Conservation (phyloP, 2,329 filamentous ascomycete genomes). For the Intubia oerlemansii region DNA sequence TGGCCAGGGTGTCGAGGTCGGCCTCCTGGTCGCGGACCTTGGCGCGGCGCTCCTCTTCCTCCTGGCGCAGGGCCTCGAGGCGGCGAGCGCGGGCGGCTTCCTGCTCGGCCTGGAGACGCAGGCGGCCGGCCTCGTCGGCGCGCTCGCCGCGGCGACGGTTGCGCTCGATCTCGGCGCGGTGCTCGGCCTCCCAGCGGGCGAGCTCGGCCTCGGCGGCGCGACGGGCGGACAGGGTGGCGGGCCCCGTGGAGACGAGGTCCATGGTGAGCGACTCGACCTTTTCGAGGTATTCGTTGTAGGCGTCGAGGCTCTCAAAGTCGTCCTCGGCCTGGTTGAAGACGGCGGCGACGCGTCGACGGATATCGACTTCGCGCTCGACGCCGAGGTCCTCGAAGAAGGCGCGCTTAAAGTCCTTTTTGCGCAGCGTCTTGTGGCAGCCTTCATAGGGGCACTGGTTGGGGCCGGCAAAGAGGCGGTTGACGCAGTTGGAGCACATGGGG, state of each 20-base stretch:
- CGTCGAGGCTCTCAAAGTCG: slow-evolving; percentile 67
- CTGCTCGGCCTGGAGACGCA: slow-evolving; percentile 39
- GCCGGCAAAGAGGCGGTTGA: slow-evolving; percentile 83
- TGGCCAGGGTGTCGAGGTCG: slow-evolving; percentile 49
- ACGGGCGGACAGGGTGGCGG: slow-evolving; percentile 24
- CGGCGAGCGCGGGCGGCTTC: slow-evolving; percentile 44
- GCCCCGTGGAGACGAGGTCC: slow-evolving; percentile 47
- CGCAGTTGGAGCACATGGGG: slow-evolving; percentile 93
- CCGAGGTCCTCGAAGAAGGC: slow-evolving; percentile 79
- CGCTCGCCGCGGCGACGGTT: slow-evolving; percentile 29
- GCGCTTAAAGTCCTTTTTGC: slow-evolving; percentile 62
- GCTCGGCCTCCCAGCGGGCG: slow-evolving; percentile 50
- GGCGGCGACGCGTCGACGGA: slow-evolving; percentile 53
- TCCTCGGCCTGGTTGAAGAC: slow-evolving; percentile 80
- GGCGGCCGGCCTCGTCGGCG: slow-evolving; percentile 28
- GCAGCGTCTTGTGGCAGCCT: slow-evolving; percentile 68
- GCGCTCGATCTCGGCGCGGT: slow-evolving; percentile 45
- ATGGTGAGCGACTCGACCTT: slow-evolving; percentile 78
- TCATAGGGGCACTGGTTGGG: slow-evolving; percentile 85
- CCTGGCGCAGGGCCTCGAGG: slow-evolving; percentile 41
- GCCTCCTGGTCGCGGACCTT: slow-evolving; percentile 42
- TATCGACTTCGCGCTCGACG: slow-evolving; percentile 86
- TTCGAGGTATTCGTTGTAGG: slow-evolving; percentile 89
- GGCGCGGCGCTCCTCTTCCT: slow-evolving; percentile 46
- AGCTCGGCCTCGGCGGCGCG: slow-evolving; percentile 24